phyloP scores from a whole-genome alignment of 2,329 filamentous ascomycete genomes.

The Penicillium sumatraense region DNA sequence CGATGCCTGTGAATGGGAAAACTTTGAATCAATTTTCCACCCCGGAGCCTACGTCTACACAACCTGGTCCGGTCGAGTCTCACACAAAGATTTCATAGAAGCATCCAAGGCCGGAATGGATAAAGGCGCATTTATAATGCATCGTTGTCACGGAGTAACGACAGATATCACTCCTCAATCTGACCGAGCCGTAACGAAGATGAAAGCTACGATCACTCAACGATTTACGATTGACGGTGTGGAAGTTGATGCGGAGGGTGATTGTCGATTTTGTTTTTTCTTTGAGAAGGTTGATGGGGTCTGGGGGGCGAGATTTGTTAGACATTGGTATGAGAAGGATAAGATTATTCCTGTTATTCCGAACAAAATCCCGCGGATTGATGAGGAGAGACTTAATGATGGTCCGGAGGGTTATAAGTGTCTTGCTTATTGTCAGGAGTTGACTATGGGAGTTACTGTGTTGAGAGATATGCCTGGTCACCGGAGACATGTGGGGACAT shows the following conservation, averaged over 20 bases:
- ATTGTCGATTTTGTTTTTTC: conserved; percentile 55
- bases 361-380: conserved; percentile 45
- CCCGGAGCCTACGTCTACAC: conserved; percentile 55
- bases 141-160: conserved; percentile 53
- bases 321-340: conserved; percentile 60
- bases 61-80: conserved; percentile 54
- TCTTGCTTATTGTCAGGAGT: conserved; percentile 50
- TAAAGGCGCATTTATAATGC: conserved; percentile 61
- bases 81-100: conserved; percentile 51
- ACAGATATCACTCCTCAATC: conserved; percentile 50
- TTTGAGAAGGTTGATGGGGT: conserved; percentile 46
- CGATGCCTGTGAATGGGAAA: conserved; percentile 59
- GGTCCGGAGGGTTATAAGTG: conserved; percentile 54
- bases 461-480: conserved; percentile 53
- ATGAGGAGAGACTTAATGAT: conserved; percentile 44
- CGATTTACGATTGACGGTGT: conserved; percentile 48
- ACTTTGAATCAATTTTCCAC: conserved; percentile 57
- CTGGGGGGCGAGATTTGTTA: conserved; percentile 53
- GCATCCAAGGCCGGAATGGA: conserved; percentile 57
- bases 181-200: conserved; percentile 52
- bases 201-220: conserved; percentile 58
- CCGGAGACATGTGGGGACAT: conserved; percentile 39
- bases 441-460: conserved; percentile 52
- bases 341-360: conserved; percentile 55
- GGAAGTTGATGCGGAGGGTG: conserved; percentile 53